Percentiles rank a stretch among this genome's conserved stretches.
These are phyloP conservation scores for Teratosphaeria destructans DNA, from an alignment of 2,329 filamentous ascomycete species.

Conservation along the genomic window DNA sequence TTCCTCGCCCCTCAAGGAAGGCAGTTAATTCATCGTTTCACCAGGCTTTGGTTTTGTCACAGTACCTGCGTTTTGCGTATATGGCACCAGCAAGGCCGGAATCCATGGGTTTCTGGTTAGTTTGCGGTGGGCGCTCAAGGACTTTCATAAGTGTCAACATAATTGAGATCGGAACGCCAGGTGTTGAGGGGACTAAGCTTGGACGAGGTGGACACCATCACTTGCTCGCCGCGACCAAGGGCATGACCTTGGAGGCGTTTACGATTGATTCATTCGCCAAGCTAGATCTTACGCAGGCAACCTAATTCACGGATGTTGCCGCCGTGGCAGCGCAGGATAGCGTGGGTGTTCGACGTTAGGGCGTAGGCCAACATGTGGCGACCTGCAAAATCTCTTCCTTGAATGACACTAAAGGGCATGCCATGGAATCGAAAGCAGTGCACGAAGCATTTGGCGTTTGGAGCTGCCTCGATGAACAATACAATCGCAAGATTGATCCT, in stretches of 20 bases:
- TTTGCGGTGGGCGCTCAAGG: conserved; percentile 9
- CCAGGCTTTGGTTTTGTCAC: conserved; percentile 13
- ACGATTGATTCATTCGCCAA: conserved; percentile 4
- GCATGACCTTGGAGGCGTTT: conserved; percentile 8
- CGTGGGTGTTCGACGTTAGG: conserved; percentile 5
- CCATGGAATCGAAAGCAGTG: neutral
- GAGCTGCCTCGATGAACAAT: too few relatives aligned
- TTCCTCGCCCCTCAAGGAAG: conserved; percentile 3
- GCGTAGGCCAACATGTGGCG: neutral
- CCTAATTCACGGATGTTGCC: conserved; percentile 10
- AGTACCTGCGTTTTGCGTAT: conserved; percentile 7
- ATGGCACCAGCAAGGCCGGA: conserved; percentile 12
- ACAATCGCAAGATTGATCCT: too few relatives aligned
- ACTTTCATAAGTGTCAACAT: conserved; percentile 8
- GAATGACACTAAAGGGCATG: neutral
- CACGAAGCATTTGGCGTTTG: neutral
- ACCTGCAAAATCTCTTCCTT: neutral
- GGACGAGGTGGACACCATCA: neutral
- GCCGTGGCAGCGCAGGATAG: conserved; percentile 5
- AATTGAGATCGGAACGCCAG: conserved; percentile 14
- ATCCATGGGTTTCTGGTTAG: conserved; percentile 9
- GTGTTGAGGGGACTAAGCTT: conserved; percentile 5
- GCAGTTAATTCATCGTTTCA: conserved; percentile 8
- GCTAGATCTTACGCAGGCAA: conserved; percentile 6
- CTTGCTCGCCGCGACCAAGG: neutral